Base-by-base conservation (phyloP, 2,329 filamentous ascomycete genomes). In the Aureobasidium musti region DNA sequence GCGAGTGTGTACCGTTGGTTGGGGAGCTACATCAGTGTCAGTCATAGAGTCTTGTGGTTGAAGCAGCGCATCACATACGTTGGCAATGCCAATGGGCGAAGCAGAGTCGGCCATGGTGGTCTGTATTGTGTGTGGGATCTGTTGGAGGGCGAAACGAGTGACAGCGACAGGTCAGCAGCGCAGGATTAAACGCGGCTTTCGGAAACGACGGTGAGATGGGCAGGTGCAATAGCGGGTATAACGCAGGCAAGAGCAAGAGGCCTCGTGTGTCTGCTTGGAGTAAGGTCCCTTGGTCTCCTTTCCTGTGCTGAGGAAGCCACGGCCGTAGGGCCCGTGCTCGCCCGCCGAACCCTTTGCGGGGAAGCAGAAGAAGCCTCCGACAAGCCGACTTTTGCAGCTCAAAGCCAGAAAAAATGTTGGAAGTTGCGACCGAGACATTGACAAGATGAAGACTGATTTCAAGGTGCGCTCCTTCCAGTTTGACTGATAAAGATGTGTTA, bases 381-480 rank as follows among this genome's bases (percentile, higher is more conserved):
- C 61, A 45, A 14, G 60, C 60, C 60, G 60, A 63, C 60, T 63
- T 63, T 63, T 63, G 26, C 60, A 30, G 13, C 33, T 11, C 47
- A 43, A 64, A 64, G 35, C 47, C 61, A 64, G 47, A 64, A 64
- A 64, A 64, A 64, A 64, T 53, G 49, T 54, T 64, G 61, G 61
- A 53, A 53, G 35, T 23, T 63, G 67, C 49, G 50, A 52, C 23
- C 47, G 61, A 66, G 41, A 63, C 56, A 66, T n/a, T 41, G n/a
- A 33, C 67, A 84, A 70, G 68, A 99, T 99, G 95, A 99, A 98
- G 90, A 98, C 93, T 72, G 94, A 98, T 81, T 99, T 98, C 80
- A 96, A 95, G 88, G 94, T 96, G 33, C 30, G 35, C 26, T 41
- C 28, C 56, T 67, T 41, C 39, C 10, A 14, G 3, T 30, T 2